A percentile compares a stretch with the other conserved stretches of the same genome.
Evolutionary conservation across 768 basidiomycete genomes (phyloP).

Genomic region (Mrakia frigida): DNA sequence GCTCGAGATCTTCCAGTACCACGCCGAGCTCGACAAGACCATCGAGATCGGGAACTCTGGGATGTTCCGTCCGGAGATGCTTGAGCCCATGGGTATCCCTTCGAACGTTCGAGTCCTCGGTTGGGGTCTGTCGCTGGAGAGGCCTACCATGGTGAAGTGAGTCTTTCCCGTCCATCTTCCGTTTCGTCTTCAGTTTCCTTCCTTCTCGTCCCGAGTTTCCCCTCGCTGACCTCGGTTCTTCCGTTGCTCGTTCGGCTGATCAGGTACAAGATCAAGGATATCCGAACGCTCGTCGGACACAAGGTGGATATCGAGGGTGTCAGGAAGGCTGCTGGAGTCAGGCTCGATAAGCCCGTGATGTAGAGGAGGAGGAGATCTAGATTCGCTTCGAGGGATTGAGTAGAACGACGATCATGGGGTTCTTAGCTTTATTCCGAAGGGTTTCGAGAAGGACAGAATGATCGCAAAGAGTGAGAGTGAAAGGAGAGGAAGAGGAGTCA

Average conservation of each 20-base stretch:
- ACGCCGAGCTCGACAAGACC: conserved; percentile 87
- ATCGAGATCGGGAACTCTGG: conserved; percentile 94
- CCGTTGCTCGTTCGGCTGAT: background rate
- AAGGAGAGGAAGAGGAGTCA: no score
- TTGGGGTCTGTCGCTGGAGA: conserved; percentile 89
- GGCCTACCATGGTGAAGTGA: conserved; percentile 98
- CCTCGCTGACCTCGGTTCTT: background rate
- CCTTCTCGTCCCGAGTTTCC: background rate
- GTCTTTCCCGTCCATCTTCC: conserved; percentile 37
- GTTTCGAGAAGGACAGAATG: no score
- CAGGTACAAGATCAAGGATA: conserved; percentile 96
- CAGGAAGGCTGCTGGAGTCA: conserved; percentile 82
- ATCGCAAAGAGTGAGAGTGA: no score
- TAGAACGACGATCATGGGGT: no score
- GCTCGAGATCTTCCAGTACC: conserved; percentile 97
- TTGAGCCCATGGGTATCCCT: conserved; percentile 97
- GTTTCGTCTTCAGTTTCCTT: background rate
- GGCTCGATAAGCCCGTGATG: conserved; percentile 58
- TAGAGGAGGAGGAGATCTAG: conserved; percentile 1
- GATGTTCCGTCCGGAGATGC: conserved; percentile 99
- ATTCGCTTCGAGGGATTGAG: no score
- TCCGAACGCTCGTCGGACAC: conserved; percentile 92
- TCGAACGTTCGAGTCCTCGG: conserved; percentile 94
- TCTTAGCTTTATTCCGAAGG: no score
- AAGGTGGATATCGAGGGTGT: conserved; percentile 87